Evolutionary conservation across 495 filamentous ascomycete species (phyloP).

Genomic region (Lepraria neglecta): DNA sequence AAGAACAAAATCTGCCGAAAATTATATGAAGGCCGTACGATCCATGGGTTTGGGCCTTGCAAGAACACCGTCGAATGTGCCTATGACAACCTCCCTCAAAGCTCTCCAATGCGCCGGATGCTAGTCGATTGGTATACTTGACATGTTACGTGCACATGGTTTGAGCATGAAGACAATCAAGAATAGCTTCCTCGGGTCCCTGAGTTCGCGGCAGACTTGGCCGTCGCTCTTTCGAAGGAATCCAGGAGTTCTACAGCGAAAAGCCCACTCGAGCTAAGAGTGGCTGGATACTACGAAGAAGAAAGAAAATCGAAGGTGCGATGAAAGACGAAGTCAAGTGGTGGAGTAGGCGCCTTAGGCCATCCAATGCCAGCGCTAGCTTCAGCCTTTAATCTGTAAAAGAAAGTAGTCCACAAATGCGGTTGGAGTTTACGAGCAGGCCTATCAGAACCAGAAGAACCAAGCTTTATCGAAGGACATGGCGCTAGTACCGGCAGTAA

Average conservation of each 20-base stretch:
- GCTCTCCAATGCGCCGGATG: slow-evolving; percentile 7
- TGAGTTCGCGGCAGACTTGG: background rate
- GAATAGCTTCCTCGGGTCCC: background rate
- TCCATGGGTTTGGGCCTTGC: background rate
- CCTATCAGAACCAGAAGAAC: too few species aligned
- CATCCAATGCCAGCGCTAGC: too few species aligned
- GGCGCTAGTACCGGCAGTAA: too few species aligned
- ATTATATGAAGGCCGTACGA: background rate
- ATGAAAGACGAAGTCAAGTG: too few species aligned
- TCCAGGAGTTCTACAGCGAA: background rate
- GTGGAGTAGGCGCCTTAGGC: too few species aligned
- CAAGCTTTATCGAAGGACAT: too few species aligned
- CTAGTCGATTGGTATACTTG: slow-evolving; percentile 10
- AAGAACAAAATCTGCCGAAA: slow-evolving; percentile 1
- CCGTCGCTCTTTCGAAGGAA: background rate
- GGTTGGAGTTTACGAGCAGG: too few species aligned
- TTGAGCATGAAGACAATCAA: background rate
- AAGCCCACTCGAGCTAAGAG: too few species aligned
- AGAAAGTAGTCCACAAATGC: too few species aligned
- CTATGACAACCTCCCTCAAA: background rate
- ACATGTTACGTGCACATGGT: background rate
- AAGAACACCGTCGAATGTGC: background rate
- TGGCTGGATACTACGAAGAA: too few species aligned
- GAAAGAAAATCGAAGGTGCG: too few species aligned
- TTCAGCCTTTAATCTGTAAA: too few species aligned